Evolutionary conservation across 768 basidiomycete species (phyloP), one percentile per base, ranked within the genome.

Genomic region (Rhodosporidiobolus sp.): DNA sequence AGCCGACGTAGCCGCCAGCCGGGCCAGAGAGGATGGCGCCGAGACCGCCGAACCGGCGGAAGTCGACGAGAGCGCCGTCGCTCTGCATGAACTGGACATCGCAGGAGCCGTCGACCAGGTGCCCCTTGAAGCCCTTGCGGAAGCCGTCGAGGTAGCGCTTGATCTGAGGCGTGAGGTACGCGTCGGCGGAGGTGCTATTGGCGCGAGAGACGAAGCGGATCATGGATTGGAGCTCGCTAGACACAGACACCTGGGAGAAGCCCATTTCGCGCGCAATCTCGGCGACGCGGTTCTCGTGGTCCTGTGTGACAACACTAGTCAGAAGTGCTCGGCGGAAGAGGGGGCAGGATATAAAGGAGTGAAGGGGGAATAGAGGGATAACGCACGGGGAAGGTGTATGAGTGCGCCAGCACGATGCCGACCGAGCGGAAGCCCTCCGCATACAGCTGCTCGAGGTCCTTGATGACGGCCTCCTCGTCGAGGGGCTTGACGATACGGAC

Each of bases 71-170:
- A 14, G 92, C 91, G 10, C 92, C 95, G 77, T 98, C 94, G 66
- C 90, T 91, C 52, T 89, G 90, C 95, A 97, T 98, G 79, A 96
- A 97, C 79, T 94, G 92, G 38, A 96, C 92, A 88, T 88, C 69
- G 74, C 87, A 87, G 61, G 53, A 59, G 57, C 34, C 70, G 46
- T 48, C 72, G 61, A 17, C 70, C 64, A 58, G 68, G 43, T 79
- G 34, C 8, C 72, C 70, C 72, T 94, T 91, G 77, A 97, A 95
- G 0, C 93, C 93, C 50, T 83, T 81, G 81, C 93, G 94, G 83
- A 97, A 97, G 0, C 92, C 92, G 73, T 93, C 90, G 11, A 97
- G 85, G 78, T 97, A 97, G 22, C 87, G 85, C 17, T 85, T 81
- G 35, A 95, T 82, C 72, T 95, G 90, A 20, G 94, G 94, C 0